These are phyloP conservation scores for Trichoderma afroharzianum DNA, from an alignment of 2,329 filamentous ascomycete genomes.

Conservation along the genomic window DNA sequence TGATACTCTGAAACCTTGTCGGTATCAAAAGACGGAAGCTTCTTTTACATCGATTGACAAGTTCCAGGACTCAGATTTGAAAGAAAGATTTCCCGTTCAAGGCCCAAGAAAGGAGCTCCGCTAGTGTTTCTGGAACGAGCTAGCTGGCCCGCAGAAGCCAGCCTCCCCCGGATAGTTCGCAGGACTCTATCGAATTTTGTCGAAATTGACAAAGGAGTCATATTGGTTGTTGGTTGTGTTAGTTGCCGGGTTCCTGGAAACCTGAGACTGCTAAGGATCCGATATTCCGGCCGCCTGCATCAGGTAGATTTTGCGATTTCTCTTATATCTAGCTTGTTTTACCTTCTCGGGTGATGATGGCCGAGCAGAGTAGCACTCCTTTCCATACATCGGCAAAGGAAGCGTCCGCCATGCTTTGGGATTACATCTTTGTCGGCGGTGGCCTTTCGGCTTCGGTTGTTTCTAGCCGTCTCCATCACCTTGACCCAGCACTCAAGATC, in stretches of 20 bases:
- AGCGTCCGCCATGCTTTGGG: constrained; percentile 22
- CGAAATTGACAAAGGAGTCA: background rate
- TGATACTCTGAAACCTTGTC: background rate
- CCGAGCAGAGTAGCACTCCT: background rate
- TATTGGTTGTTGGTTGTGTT: background rate
- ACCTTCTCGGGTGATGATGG: background rate
- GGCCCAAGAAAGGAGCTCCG: background rate
- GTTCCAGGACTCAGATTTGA: background rate
- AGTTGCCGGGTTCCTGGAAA: background rate
- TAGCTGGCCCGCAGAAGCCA: background rate
- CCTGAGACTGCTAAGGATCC: background rate
- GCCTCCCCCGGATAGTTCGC: background rate
- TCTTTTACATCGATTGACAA: background rate
- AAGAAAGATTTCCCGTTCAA: background rate
- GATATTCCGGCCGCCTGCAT: background rate
- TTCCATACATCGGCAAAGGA: background rate
- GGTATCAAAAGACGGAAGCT: background rate
- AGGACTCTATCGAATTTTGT: background rate
- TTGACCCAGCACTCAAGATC: constrained; percentile 29
- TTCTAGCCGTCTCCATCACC: constrained; percentile 30
- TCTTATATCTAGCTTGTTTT: background rate
- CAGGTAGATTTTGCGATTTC: background rate
- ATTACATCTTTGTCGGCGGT: constrained; percentile 38
- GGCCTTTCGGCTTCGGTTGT: constrained; percentile 36
- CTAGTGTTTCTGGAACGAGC: background rate